Conservation (phyloP, 1,139 yeast genomes). For the Arxiozyma telluris region DNA sequence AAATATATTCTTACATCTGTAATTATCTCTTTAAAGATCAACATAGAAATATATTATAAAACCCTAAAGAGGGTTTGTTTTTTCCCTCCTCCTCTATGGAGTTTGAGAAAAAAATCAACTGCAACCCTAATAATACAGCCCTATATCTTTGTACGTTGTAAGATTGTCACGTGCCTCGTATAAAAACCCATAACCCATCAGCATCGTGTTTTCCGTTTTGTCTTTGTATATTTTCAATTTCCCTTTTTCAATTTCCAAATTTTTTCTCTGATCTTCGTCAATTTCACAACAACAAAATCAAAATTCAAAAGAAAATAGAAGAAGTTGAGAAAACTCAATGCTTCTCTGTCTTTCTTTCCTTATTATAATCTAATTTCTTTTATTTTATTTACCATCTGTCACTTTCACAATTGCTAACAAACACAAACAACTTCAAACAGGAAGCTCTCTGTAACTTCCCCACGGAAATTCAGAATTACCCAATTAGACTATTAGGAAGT, state of each 20-base stretch:
- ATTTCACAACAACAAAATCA: background rate
- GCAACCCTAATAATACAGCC: background rate
- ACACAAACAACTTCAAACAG: background rate
- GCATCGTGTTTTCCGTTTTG: background rate
- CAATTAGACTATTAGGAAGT: background rate
- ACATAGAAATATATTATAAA: too few species aligned
- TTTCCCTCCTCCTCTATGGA: too few species aligned
- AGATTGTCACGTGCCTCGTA: too few species aligned
- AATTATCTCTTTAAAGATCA: background rate
- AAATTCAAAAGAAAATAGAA: background rate
- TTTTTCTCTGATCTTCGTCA: background rate
- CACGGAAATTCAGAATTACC: background rate
- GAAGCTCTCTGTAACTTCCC: background rate
- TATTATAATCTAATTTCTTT: background rate
- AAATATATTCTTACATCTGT: too few species aligned
- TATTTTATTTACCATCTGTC: background rate
- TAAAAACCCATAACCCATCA: background rate
- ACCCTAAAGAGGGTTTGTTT: too few species aligned
- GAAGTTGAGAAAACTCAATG: background rate
- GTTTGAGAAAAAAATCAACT: too few species aligned
- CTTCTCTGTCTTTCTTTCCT: background rate
- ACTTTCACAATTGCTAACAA: too few species aligned
- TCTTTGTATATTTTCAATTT: too few species aligned
- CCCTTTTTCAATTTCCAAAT: background rate
- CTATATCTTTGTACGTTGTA: background rate